Conservation (phyloP, 2,329 filamentous ascomycete genomes). For the Corniculantispora saksenae region DNA sequence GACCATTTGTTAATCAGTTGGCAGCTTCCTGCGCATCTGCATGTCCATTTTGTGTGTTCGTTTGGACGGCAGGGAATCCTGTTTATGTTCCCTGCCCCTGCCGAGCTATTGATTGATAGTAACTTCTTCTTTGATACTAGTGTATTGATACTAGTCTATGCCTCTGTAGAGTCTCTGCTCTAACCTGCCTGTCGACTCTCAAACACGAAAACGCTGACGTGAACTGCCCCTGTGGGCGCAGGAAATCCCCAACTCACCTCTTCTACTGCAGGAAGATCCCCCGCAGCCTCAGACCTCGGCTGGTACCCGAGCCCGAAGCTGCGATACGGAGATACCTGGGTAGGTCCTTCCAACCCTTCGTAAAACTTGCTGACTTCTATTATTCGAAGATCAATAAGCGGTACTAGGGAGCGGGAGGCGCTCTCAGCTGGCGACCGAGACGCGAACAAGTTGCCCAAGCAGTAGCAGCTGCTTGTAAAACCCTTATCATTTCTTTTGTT, state of each 20-base stretch:
- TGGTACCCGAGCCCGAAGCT: constrained; percentile 6
- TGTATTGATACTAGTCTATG: too few relatives aligned
- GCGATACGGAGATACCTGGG: constrained; percentile 4
- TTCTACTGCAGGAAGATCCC: constrained; percentile 16
- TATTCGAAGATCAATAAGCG: constrained; percentile 11
- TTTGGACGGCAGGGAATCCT: too few relatives aligned
- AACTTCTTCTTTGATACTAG: too few relatives aligned
- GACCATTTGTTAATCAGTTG: neutral
- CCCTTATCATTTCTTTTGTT: constrained; percentile 2
- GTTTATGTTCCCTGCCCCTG: too few relatives aligned
- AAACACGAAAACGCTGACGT: constrained; percentile 1
- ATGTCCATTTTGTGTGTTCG: too few relatives aligned
- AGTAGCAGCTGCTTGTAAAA: constrained; percentile 3
- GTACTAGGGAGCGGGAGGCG: neutral
- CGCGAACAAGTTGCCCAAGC: neutral
- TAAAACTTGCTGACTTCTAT: too few relatives aligned
- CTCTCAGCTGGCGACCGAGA: neutral
- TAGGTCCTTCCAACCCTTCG: constrained; percentile 1
- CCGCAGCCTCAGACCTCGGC: constrained; percentile 8
- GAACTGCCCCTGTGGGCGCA: constrained; percentile 7
- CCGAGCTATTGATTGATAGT: too few relatives aligned
- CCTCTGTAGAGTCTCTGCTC: too few relatives aligned
- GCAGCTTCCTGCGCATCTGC: neutral
- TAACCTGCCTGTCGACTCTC: neutral
- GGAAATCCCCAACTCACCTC: too few relatives aligned